phyloP scores from a whole-genome alignment of 2,329 filamentous ascomycete species.

The Monilinia fructigena region DNA sequence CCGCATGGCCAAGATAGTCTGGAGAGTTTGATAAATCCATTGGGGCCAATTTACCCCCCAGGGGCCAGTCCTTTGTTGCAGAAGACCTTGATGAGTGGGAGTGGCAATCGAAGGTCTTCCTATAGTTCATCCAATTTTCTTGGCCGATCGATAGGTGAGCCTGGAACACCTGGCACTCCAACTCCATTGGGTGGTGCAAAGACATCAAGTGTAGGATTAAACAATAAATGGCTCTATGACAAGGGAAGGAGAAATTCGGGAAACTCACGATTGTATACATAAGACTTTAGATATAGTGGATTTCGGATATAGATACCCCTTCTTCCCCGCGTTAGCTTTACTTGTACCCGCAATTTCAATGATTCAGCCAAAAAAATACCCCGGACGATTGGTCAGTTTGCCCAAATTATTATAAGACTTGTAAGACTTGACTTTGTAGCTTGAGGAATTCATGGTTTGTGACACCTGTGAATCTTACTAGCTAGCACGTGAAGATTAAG shows the following conservation, averaged over 20 bases:
- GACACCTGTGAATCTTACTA: background rate
- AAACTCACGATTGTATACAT: slow-evolving; percentile 36
- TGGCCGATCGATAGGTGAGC: slow-evolving; percentile 45
- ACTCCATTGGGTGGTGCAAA: slow-evolving; percentile 63
- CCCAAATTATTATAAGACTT: background rate
- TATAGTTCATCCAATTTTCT: slow-evolving; percentile 58
- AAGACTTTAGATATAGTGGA: slow-evolving; percentile 22
- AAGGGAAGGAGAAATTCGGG: slow-evolving; percentile 55
- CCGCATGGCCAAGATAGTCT: slow-evolving; percentile 6
- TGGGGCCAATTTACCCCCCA: slow-evolving; percentile 52
- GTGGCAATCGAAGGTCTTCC: slow-evolving; percentile 58
- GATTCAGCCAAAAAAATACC: background rate
- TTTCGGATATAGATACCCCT: slow-evolving; percentile 37
- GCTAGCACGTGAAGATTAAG: slow-evolving; percentile 20
- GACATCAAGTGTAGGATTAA: slow-evolving; percentile 72
- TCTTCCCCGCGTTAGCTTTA: slow-evolving; percentile 11
- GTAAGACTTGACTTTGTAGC: background rate
- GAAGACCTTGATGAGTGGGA: slow-evolving; percentile 57
- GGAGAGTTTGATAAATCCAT: slow-evolving; percentile 26
- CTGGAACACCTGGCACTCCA: slow-evolving; percentile 63
- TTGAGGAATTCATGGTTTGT: slow-evolving; percentile 3
- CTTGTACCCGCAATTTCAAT: slow-evolving; percentile 2
- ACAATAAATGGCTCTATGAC: slow-evolving; percentile 95
- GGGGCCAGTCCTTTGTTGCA: slow-evolving; percentile 61
- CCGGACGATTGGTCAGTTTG: background rate